Conservation (phyloP, 73 alveolate genomes). For the Symbiodinium natans region DNA sequence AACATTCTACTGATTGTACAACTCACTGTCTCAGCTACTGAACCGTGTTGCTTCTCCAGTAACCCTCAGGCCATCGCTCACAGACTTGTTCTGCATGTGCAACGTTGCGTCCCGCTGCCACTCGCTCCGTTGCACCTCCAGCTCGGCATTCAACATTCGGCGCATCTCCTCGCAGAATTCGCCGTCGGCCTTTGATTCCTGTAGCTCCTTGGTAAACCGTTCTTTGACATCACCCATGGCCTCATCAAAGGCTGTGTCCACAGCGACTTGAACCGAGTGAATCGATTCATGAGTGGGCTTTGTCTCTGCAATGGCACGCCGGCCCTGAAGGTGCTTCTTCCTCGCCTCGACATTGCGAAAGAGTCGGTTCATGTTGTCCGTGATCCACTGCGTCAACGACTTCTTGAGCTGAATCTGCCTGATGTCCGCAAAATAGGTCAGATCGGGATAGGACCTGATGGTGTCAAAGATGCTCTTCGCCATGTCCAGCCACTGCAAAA, state of each 20-base stretch:
- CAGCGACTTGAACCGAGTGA: too few species aligned
- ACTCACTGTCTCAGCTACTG: neutral
- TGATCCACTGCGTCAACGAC: neutral
- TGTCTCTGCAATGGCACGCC: neutral
- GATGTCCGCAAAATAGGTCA: constrained; percentile 14
- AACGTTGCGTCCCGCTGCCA: neutral
- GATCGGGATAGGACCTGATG: neutral
- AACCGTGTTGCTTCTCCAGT: neutral
- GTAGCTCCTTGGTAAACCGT: neutral
- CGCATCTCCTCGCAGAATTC: neutral
- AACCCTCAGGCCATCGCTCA: neutral
- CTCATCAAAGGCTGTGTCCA: neutral
- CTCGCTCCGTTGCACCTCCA: neutral
- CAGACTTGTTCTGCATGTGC: neutral
- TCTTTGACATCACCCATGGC: neutral
- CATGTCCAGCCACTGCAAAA: constrained; percentile 5
- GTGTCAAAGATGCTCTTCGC: neutral
- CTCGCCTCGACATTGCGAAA: neutral
- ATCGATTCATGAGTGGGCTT: neutral
- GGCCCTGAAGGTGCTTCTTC: neutral
- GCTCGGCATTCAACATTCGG: neutral
- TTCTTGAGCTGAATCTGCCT: neutral
- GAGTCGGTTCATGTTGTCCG: neutral
- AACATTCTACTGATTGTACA: too few species aligned
- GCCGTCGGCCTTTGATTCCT: neutral